Base-by-base conservation (phyloP, 2,329 filamentous ascomycete genomes). In the Cladorrhinum sp. region DNA sequence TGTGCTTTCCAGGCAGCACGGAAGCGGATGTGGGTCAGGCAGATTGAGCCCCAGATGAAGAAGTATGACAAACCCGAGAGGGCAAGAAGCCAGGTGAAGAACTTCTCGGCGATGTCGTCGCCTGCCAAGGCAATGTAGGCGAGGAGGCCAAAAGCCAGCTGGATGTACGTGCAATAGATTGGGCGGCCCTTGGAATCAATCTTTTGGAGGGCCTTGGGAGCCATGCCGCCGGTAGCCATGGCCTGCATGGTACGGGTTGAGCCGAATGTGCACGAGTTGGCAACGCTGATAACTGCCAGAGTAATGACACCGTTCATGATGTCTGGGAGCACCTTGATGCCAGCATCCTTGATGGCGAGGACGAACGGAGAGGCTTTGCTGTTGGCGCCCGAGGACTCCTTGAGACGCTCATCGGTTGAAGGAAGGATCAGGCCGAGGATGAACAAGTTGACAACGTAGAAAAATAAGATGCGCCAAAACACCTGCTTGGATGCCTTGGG, bases 11-110 rank as follows among this genome's bases (percentile, higher is more conserved):
- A 88, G 14, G 79, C 85, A 50, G 80, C 73, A 61, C 86, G 82
- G 81, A 89, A 88, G 51, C 84, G 83, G 70, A 88, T 88, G 70
- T 88, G 85, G 0, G 84, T 80, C 2, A 85, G 73, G 72, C 85
- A 88, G 70, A 88, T 86, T 61, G 81, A 88, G 36, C 84, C 86
- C 89, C 89, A 93, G 24, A 89, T 88, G 74, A 92, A 90, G 72
- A 93, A 85, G 63, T 85, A 87, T 2, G 86, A 85, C 9, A 92
- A 83, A 56, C 88, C 89, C 0, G 88, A 90, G 20, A 93, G 82
- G 0, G 89, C 83, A 39, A 91, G 79, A 58, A 89, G 80, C 86
- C 86, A 89, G 68, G 77, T 78, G 75, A 89, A 89, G 63, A 85
- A 79, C 1, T 74, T 74, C 39, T 66, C 70, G 65, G 73, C 76